These are phyloP conservation scores for Phytophthora pisi DNA, from an alignment of 352 stramenopile species.

Conservation along the genomic window DNA sequence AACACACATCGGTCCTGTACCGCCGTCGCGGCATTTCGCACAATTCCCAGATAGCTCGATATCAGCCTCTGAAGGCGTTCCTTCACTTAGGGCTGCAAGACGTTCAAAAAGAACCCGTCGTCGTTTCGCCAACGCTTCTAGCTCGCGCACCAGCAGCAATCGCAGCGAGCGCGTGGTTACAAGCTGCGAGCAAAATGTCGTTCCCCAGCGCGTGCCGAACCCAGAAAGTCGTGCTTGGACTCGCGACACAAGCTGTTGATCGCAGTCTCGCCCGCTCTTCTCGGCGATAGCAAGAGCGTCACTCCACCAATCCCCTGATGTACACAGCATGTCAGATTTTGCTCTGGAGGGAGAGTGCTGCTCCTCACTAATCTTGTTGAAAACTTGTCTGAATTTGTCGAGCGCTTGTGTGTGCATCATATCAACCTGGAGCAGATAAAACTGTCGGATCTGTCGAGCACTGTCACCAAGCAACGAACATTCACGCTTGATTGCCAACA, in stretches of 20 bases:
- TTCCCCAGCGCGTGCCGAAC: constrained; percentile 54
- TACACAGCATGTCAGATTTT: constrained; percentile 42
- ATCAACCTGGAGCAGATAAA: constrained; percentile 57
- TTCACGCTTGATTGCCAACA: constrained; percentile 38
- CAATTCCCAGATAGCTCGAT: constrained; percentile 75
- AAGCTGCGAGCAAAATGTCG: constrained; percentile 53
- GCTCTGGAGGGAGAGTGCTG: constrained; percentile 1
- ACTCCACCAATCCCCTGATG: constrained; percentile 52
- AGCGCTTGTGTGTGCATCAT: constrained; percentile 32
- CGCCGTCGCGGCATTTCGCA: constrained; percentile 57
- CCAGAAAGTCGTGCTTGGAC: constrained; percentile 52
- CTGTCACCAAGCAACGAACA: constrained; percentile 41
- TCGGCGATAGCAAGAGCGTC: constrained; percentile 47
- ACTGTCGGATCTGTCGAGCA: constrained; percentile 41
- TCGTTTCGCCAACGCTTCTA: constrained; percentile 48
- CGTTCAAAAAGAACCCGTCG: constrained; percentile 38
- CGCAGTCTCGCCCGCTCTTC: constrained; percentile 18
- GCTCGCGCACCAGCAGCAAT: constrained; percentile 57
- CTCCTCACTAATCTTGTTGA: constrained; percentile 13
- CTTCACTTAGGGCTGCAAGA: constrained; percentile 48
- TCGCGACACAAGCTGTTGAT: constrained; percentile 41
- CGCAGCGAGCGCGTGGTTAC: constrained; percentile 48
- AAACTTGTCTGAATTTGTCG: constrained; percentile 22
- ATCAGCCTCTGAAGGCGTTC: constrained; percentile 44
- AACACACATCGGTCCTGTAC: constrained; percentile 59